Percentiles rank a stretch among this genome's conserved stretches.
phyloP scores from a whole-genome alignment of 805 yeast genomes.

The Jamesozyma rosinii region DNA sequence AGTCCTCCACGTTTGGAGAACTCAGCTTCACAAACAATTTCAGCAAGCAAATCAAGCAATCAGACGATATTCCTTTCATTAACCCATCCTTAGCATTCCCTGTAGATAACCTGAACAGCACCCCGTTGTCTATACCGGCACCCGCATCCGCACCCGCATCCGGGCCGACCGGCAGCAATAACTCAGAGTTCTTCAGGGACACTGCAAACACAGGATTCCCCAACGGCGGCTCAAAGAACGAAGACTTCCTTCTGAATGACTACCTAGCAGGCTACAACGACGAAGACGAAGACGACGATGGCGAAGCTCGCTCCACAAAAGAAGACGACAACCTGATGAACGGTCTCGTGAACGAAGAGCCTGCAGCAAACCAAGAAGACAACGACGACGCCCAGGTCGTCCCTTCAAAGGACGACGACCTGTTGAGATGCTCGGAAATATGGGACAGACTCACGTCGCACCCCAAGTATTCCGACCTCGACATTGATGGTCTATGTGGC shows the following conservation, averaged over 20 bases:
- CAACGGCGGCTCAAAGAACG: too few relatives aligned
- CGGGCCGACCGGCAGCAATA: too few relatives aligned
- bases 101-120: conserved; percentile 11
- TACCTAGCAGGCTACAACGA: too few relatives aligned
- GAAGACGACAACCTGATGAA: conserved; percentile 1
- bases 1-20: too few relatives aligned
- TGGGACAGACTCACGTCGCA: conserved; percentile 95
- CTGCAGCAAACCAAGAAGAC: not conserved
- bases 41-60: too few relatives aligned
- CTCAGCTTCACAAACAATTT: too few relatives aligned
- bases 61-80: conserved; percentile 17
- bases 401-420: conserved; percentile 54
- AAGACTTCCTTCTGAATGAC: too few relatives aligned
- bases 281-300: conserved; percentile 3
- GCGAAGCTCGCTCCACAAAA: conserved; percentile 3
- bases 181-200: too few relatives aligned
- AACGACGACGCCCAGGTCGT: conserved; percentile 43
- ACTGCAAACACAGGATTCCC: too few relatives aligned
- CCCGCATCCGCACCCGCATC: too few relatives aligned
- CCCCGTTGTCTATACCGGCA: too few relatives aligned
- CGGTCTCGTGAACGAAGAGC: conserved; percentile 11
- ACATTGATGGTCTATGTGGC: conserved; percentile 84
- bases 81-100: conserved; percentile 28
- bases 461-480: conserved; percentile 87
- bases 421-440: conserved; percentile 76